phyloP scores from a whole-genome alignment of 352 stramenopile genomes.

The Elongisporangium prolatum region DNA sequence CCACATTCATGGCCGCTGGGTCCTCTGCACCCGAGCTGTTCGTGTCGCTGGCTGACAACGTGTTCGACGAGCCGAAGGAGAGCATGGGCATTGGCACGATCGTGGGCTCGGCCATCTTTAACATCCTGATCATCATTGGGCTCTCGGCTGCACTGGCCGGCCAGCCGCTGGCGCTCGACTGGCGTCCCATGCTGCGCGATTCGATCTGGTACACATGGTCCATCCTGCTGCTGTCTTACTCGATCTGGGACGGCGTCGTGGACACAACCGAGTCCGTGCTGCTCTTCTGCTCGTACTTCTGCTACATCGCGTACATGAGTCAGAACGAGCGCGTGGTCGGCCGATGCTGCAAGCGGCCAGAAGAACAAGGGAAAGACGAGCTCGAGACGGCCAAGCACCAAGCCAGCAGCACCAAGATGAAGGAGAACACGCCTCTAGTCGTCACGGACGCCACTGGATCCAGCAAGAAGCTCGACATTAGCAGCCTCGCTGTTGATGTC shows the following conservation, averaged over 20 bases:
- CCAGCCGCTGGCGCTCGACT: conserved; percentile 66
- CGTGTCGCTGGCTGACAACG: conserved; percentile 72
- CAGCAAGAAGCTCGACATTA: not conserved
- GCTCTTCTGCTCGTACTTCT: conserved; percentile 59
- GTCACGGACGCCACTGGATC: not conserved
- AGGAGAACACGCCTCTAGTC: not conserved
- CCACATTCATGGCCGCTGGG: conserved; percentile 82
- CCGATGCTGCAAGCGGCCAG: conserved; percentile 47
- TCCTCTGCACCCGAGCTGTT: conserved; percentile 82
- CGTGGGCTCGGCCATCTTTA: conserved; percentile 86
- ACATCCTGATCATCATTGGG: conserved; percentile 84
- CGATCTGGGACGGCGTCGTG: conserved; percentile 59
- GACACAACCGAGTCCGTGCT: conserved; percentile 51
- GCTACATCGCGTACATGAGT: conserved; percentile 77
- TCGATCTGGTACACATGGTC: conserved; percentile 71
- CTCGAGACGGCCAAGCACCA: not conserved
- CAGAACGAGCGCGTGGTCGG: conserved; percentile 59
- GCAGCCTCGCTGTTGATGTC: not conserved
- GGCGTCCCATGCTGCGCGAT: conserved; percentile 75
- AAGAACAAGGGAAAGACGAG: conserved; percentile 9
- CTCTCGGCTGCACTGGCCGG: conserved; percentile 64
- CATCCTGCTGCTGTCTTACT: conserved; percentile 47
- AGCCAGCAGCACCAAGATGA: not conserved
- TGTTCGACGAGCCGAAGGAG: conserved; percentile 58
- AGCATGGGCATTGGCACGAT: conserved; percentile 77